These are phyloP conservation scores for Argentina anserina DNA, from an alignment of 306 rosid genomes.

Conservation along the genomic window DNA sequence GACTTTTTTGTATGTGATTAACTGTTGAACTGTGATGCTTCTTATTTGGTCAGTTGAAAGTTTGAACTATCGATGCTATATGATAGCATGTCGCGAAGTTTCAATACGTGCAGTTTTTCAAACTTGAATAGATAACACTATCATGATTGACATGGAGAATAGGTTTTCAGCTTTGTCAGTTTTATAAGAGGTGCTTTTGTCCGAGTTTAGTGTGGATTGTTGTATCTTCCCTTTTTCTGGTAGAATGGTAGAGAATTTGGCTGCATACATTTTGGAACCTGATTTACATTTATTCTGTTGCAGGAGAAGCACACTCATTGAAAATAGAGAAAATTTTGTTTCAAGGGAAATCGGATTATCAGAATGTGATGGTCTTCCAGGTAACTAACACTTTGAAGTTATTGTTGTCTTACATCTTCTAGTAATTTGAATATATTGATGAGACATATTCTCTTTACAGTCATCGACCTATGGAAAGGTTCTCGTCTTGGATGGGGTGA, in stretches of 20 bases:
- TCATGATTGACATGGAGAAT: background rate
- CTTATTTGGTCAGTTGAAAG: background rate
- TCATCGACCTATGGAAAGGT: slow-evolving; percentile 93
- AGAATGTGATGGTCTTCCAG: slow-evolving; percentile 94
- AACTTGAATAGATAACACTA: background rate
- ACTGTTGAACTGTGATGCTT: background rate
- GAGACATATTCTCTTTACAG: slow-evolving; percentile 41
- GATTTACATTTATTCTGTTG: slow-evolving; percentile 5
- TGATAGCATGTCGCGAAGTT: background rate
- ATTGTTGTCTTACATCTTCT: slow-evolving; percentile 2
- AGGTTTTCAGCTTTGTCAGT: background rate
- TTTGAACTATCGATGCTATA: background rate
- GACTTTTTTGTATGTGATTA: background rate
- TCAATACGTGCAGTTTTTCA: background rate
- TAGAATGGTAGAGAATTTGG: background rate
- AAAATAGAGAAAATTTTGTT: slow-evolving; percentile 84
- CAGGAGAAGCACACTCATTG: slow-evolving; percentile 99
- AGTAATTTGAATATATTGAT: slow-evolving; percentile 7
- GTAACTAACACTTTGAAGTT: slow-evolving; percentile 26
- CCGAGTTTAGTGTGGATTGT: background rate
- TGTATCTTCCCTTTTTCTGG: background rate
- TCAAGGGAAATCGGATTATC: slow-evolving; percentile 89
- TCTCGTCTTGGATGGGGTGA: slow-evolving; percentile 95
- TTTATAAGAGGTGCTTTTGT: background rate
- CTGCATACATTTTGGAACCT: background rate